phyloP scores from a whole-genome alignment of 352 stramenopile genomes.

The Stramenopiles sp. region DNA sequence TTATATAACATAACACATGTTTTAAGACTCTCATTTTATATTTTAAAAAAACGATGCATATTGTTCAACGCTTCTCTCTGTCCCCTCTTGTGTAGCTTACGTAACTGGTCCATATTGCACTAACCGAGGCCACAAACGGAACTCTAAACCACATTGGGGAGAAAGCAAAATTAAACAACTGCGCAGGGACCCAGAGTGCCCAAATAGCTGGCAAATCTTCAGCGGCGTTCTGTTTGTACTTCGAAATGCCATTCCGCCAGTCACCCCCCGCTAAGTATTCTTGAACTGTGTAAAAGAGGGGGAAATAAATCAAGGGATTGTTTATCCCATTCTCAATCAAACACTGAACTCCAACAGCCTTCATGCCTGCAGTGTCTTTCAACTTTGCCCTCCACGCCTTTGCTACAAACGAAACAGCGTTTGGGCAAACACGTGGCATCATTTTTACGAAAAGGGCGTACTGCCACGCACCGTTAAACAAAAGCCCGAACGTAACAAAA shows the following conservation, averaged over 20 bases:
- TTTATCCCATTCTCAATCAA: conserved; percentile 36
- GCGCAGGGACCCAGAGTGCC: conserved; percentile 42
- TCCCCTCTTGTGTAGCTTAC: conserved; percentile 22
- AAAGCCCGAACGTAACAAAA: neutral
- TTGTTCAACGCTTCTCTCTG: conserved; percentile 4
- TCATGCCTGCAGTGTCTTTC: conserved; percentile 31
- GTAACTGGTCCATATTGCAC: conserved; percentile 41
- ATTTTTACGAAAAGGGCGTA: conserved; percentile 19
- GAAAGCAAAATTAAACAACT: conserved; percentile 46
- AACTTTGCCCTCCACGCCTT: conserved; percentile 36
- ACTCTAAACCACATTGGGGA: conserved; percentile 45
- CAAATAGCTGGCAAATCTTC: conserved; percentile 39
- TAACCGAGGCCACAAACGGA: conserved; percentile 36
- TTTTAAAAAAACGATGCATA: neutral
- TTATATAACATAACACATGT: neutral
- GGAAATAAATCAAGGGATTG: conserved; percentile 47
- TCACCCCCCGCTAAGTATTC: conserved; percentile 33
- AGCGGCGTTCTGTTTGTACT: conserved; percentile 36
- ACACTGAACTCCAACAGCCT: conserved; percentile 27
- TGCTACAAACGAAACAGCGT: conserved; percentile 31
- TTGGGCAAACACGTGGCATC: conserved; percentile 38
- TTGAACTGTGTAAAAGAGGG: conserved; percentile 40
- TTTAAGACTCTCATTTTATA: neutral
- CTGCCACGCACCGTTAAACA: conserved; percentile 15
- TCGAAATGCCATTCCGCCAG: conserved; percentile 25